Percentiles rank a stretch among this genome's conserved stretches.
Evolutionary conservation across 768 basidiomycete species (phyloP).

Genomic region (Amyloporia xantha): DNA sequence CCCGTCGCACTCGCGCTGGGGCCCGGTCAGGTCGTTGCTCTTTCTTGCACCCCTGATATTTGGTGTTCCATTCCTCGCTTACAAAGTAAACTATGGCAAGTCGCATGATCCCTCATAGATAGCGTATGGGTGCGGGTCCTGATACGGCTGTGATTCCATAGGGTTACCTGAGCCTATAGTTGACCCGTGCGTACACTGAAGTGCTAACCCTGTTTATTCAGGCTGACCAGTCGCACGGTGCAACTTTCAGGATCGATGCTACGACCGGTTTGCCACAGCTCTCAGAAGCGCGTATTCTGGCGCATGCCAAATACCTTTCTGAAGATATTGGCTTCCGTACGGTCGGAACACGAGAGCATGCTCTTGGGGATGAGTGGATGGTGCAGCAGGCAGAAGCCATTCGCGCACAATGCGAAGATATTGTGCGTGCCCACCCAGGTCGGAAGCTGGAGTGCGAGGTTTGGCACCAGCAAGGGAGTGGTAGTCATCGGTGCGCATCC

Average conservation of each 20-base stretch:
- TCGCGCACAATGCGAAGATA: conserved; percentile 52
- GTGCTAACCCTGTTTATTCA: neutral
- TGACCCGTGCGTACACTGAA: conserved; percentile 36
- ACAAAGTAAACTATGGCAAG: conserved; percentile 34
- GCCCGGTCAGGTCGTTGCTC: conserved; percentile 51
- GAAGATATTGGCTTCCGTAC: conserved; percentile 89
- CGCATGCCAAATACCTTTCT: conserved; percentile 59
- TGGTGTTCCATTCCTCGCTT: conserved; percentile 38
- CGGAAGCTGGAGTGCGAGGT: conserved; percentile 84
- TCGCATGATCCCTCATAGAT: conserved; percentile 17
- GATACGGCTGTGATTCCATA: conserved; percentile 18
- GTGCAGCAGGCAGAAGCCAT: conserved; percentile 56
- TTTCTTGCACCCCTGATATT: conserved; percentile 49
- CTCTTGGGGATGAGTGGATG: conserved; percentile 80
- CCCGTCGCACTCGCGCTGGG: conserved; percentile 36
- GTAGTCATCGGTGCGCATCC: conserved; percentile 69
- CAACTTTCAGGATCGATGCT: conserved; percentile 39
- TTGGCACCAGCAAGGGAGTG: conserved; percentile 85
- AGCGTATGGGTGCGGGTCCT: neutral
- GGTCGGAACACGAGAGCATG: conserved; percentile 86
- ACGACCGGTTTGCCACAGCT: conserved; percentile 57
- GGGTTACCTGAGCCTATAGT: conserved; percentile 53
- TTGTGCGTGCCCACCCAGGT: conserved; percentile 23
- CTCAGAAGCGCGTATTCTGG: conserved; percentile 64
- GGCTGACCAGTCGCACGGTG: no score